Percentiles rank a stretch among this genome's conserved stretches.
phyloP scores from a whole-genome alignment of 805 yeast genomes.

The Sporopachydermia lactativora region DNA sequence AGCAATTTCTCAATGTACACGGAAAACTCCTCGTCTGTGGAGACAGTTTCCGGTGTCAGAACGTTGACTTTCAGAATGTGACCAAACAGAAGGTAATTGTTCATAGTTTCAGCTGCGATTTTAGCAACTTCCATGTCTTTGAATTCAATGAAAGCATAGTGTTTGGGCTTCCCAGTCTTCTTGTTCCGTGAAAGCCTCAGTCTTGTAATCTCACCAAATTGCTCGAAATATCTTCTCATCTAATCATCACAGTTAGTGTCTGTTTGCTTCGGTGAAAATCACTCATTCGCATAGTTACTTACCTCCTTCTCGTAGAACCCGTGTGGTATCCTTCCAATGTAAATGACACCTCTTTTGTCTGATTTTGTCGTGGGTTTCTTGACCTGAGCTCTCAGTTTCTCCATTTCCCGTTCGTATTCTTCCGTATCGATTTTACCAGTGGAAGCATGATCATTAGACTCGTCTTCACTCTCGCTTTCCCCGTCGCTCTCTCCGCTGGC shows the following conservation, averaged over 20 bases:
- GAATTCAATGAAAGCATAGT: constrained; percentile 85
- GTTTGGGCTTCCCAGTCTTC: constrained; percentile 82
- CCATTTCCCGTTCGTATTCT: constrained; percentile 7
- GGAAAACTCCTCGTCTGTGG: background rate
- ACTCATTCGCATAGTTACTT: background rate
- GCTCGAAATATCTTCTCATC: constrained; percentile 66
- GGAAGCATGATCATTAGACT: constrained; percentile 4
- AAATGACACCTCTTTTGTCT: constrained; percentile 51
- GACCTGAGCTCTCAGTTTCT: constrained; percentile 10
- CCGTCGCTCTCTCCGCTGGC: constrained; percentile 3
- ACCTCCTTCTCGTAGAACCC: constrained; percentile 76
- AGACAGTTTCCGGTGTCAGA: constrained; percentile 24
- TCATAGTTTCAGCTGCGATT: constrained; percentile 90
- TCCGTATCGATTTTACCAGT: constrained; percentile 4
- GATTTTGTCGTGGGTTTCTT: constrained; percentile 12
- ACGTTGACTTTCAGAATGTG: constrained; percentile 69
- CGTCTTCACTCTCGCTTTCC: constrained; percentile 4
- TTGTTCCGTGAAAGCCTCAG: constrained; percentile 78
- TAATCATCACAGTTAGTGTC: constrained; percentile 7
- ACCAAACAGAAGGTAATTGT: constrained; percentile 80
- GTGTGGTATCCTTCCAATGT: constrained; percentile 84
- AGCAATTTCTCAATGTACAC: constrained; percentile 34
- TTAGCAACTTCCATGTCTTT: constrained; percentile 60
- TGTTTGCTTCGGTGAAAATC: background rate
- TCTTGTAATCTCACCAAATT: constrained; percentile 76